phyloP scores from a whole-genome alignment of 148 eudicot species.

The Hydrangea macrophylla region DNA sequence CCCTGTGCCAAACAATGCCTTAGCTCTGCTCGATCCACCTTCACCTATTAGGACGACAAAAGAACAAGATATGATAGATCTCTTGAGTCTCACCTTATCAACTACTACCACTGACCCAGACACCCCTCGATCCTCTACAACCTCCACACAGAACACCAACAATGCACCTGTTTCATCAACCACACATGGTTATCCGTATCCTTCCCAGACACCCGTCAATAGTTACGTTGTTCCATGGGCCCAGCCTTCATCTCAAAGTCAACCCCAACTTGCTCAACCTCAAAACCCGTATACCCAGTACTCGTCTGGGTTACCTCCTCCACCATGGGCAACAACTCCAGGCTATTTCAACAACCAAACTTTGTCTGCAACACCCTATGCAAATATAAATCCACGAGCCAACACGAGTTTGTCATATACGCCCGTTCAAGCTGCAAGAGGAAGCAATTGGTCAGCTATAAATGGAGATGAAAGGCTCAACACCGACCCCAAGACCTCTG shows the following conservation, averaged over 20 bases:
- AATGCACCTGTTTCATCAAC: too few relatives aligned
- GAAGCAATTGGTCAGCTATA: conserved; percentile 24
- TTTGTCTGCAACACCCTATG: conserved; percentile 26
- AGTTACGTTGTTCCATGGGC: too few relatives aligned
- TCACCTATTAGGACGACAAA: conserved; percentile 44
- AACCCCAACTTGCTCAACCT: too few relatives aligned
- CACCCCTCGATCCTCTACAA: conserved; percentile 32
- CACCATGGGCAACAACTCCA: conserved; percentile 89
- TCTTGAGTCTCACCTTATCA: conserved; percentile 69
- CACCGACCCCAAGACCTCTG: too few relatives aligned
- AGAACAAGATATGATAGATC: conserved; percentile 73
- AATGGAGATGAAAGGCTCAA: conserved; percentile 40
- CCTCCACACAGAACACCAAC: conserved; percentile 24
- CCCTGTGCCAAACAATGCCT: conserved; percentile 43
- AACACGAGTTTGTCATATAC: conserved; percentile 22
- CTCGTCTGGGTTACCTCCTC: conserved; percentile 70
- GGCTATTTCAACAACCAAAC: conserved; percentile 56
- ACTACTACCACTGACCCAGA: conserved; percentile 36
- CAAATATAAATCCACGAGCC: conserved; percentile 24
- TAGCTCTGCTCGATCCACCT: conserved; percentile 56
- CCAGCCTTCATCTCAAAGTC: too few relatives aligned
- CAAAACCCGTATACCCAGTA: conserved; percentile 37
- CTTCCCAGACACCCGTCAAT: too few relatives aligned
- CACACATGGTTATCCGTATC: too few relatives aligned
- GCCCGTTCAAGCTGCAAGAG: conserved; percentile 34